Conservation (phyloP, 371 early-diverging fungal species). For the Umbelopsis sp. region DNA sequence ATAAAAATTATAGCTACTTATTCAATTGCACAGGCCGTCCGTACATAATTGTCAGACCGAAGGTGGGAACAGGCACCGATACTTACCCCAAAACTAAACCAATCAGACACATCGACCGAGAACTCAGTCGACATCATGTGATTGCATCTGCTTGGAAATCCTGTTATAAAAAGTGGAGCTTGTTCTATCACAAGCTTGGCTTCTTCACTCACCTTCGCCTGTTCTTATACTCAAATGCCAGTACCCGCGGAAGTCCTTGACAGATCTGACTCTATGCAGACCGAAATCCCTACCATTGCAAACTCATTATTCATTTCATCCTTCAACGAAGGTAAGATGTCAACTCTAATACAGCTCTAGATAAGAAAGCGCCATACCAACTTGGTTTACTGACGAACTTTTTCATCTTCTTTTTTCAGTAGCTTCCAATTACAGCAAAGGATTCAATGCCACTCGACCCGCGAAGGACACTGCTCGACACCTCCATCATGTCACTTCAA, state of each 20-base stretch:
- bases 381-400: neutral
- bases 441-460: neutral
- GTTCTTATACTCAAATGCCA: neutral
- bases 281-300: neutral
- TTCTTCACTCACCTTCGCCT: neutral
- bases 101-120: neutral
- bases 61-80: too few relatives aligned
- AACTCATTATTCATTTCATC: neutral
- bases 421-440: neutral
- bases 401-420: neutral
- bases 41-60: too few relatives aligned
- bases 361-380: neutral
- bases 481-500: neutral
- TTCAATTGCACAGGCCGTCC: neutral
- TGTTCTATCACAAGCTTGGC: neutral
- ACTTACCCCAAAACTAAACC: neutral
- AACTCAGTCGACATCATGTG: conserved; percentile 18
- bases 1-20: neutral
- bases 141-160: neutral
- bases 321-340: conserved; percentile 2
- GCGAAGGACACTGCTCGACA: neutral
- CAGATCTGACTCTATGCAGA: neutral
- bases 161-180: neutral
- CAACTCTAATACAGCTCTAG: neutral
- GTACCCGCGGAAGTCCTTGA: neutral